Evolutionary conservation across 805 yeast species (phyloP).

Genomic region (Debaryomyces tyrocola): DNA sequence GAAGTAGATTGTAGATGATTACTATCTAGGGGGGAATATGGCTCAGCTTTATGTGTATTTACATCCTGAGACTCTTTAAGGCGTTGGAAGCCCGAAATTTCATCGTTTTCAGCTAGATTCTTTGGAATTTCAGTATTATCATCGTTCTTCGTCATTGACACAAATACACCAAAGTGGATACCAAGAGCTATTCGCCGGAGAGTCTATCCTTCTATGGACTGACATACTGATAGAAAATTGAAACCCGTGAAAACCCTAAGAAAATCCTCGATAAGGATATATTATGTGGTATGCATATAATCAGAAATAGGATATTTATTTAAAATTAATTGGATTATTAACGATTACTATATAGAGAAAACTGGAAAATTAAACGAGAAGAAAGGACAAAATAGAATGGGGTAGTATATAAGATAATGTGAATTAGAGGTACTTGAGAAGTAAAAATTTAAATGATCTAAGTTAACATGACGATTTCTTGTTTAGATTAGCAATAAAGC

Average conservation of each 20-base stretch:
- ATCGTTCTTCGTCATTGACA: not conserved
- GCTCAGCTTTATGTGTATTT: not conserved
- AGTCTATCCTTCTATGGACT: too few relatives aligned
- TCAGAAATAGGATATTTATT: too few relatives aligned
- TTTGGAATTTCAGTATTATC: not conserved
- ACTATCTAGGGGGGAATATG: not conserved
- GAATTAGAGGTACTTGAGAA: not conserved
- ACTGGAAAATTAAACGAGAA: not conserved
- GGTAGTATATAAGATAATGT: not conserved
- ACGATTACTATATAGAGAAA: not conserved
- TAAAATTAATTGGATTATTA: too few relatives aligned
- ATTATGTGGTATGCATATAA: too few relatives aligned
- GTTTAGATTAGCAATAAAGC: slow-evolving; percentile 16
- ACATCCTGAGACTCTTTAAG: not conserved
- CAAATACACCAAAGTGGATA: not conserved
- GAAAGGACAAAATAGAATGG: not conserved
- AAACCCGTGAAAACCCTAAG: too few relatives aligned
- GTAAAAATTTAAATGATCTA: not conserved
- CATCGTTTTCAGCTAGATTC: slow-evolving; percentile 1
- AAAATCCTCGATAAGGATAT: too few relatives aligned
- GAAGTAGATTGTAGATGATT: not conserved
- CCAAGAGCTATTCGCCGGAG: too few relatives aligned
- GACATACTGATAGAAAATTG: too few relatives aligned
- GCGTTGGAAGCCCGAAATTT: not conserved
- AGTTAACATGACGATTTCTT: not conserved